Base-by-base conservation (phyloP, 2,329 filamentous ascomycete genomes). In the Aspergillus tanneri region DNA sequence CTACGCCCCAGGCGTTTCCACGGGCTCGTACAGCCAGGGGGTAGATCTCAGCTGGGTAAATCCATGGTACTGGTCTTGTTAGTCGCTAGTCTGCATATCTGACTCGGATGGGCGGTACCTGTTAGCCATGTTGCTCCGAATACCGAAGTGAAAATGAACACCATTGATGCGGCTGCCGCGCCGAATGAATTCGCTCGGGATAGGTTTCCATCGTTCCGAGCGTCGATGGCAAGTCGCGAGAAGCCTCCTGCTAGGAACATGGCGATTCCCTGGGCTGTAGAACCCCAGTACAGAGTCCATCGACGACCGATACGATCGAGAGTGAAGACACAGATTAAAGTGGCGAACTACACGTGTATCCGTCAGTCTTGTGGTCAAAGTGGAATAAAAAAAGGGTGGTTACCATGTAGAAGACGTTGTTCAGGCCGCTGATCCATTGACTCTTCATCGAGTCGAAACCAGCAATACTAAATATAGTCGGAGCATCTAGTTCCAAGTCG, bases 1-100 rank as follows among this genome's bases (percentile, higher is more conserved):
- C 79, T 0, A 90, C 86, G 16, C 87, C 86, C 79, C 82, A 89
- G 0, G 86, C 85, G 51, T 89, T 90, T 5, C 86, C 87, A 57
- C 86, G 85, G 1, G 87, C 86, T 18, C 87, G 79, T 0, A 88
- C 78, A 50, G 85, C 79, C 0, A 88, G 68, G 0, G 86, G 85
- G 59, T 88, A 90, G 47, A 89, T 89, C 62, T 90, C 86, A 1
- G 86, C 84, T 0, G 83, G 84, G 46, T 86, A 86, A 0, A 87
- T 67, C 81, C 81, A 82, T 1, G 81, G 81, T 0, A 83, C 77
- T 0, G 25, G 3, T 35, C 2, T n/a, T 11, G 73, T 79, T 5
- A 80, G 24, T n/a, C n/a, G n/a, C n/a, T n/a, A 23, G 19, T 19
- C 3, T 14, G 22, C 22, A 83, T 0, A 83, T 83, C 11, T 83